Evolutionary conservation across 129 eudicot species (phyloP).

Genomic region (Pittosporum tobira): DNA sequence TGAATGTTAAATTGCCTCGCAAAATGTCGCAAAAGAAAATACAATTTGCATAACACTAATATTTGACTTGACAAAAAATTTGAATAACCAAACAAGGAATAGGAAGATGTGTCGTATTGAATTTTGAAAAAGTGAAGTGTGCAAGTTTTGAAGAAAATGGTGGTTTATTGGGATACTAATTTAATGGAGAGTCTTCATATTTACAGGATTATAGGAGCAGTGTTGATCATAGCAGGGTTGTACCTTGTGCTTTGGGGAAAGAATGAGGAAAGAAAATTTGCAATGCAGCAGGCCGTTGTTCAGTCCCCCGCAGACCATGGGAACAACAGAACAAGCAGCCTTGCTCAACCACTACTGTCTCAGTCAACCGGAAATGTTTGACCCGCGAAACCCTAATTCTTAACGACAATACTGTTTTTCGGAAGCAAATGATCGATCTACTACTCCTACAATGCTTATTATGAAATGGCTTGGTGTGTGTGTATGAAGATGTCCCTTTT

Average conservation of each 20-base stretch:
- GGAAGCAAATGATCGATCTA: constrained; percentile 12
- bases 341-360: constrained; percentile 77
- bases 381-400: constrained; percentile 22
- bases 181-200: too few relatives aligned
- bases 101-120: too few relatives aligned
- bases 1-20: constrained; percentile 10
- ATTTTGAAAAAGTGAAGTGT: too few relatives aligned
- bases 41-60: too few relatives aligned
- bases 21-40: background rate
- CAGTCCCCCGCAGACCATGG: constrained; percentile 44
- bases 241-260: constrained; percentile 92
- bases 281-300: constrained; percentile 23
- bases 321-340: constrained; percentile 28
- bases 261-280: constrained; percentile 63
- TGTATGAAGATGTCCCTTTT: constrained; percentile 2
- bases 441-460: constrained; percentile 15
- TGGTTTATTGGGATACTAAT: too few relatives aligned
- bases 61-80: too few relatives aligned
- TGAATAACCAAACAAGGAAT: too few relatives aligned
- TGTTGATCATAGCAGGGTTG: constrained; percentile 69
- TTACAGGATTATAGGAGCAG: constrained; percentile 85
- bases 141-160: too few relatives aligned
- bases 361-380: constrained; percentile 61
- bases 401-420: constrained; percentile 15
- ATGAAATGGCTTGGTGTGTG: constrained; percentile 37